Evolutionary conservation across 495 filamentous ascomycete genomes (phyloP), one percentile per base, ranked within the genome.

Genomic region (Daldinia childiae): DNA sequence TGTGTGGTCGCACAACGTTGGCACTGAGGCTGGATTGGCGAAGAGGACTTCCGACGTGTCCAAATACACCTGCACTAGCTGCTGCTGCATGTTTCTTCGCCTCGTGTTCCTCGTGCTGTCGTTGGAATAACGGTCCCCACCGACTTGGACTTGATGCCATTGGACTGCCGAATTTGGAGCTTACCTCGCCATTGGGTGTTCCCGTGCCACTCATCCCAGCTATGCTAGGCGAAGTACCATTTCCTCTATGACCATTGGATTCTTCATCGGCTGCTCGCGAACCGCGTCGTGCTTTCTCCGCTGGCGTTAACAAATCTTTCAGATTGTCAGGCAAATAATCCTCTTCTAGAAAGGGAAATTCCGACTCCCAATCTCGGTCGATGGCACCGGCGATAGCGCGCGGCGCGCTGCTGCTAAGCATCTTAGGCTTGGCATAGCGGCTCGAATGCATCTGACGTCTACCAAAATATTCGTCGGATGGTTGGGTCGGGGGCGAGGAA

Each of bases 41-140:
- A 8, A 99, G 86, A 26, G 95, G 95, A 41, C 96, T 98, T 24
- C 96, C 95, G 57, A 98, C 91, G 70, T 97, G 93, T 34, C 93
- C 91, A 74, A 97, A 91, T 1, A 87, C 89, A 12, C 90, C 89
- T 30, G 77, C 77, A 36, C 80, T 77, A 17, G 80, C 79, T 7
- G 83, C 82, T 2, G 80, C 74, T 11, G 77, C 76, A 39, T 82
- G 81, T 72, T 83, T 84, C 65, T 82, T 73, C 27, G 79, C 83
- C 68, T 92, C 88, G 43, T 95, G 92, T 64, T 95, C 91, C 50
- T 92, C 91, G 75, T 87, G 88, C 74, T 91, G 86, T 19, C 90
- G 83, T 66, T 90, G 89, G 81, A 97, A 97, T 7, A 97, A 78
- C 5, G 93, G 88, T 4, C 92, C 91, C 85, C 93, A 99, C 15